Conservation (phyloP, 768 basidiomycete species). For the Hortiboletus flavorubellus region DNA sequence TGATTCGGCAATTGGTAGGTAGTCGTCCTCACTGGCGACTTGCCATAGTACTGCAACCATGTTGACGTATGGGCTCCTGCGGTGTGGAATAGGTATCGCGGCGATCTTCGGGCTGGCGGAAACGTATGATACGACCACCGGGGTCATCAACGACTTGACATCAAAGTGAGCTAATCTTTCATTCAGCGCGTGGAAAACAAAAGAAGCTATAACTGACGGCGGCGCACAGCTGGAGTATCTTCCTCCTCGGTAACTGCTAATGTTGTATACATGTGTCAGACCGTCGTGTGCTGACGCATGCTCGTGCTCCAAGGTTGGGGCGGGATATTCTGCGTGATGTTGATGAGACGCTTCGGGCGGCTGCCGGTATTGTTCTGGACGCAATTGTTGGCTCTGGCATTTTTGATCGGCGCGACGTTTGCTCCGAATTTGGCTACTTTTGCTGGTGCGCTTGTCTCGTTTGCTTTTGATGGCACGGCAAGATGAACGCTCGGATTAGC, state of each 20-base stretch:
- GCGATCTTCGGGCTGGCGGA: slow-evolving; percentile 44
- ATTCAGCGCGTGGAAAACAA: background rate
- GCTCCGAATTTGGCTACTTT: slow-evolving; percentile 47
- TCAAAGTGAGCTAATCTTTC: slow-evolving; percentile 31
- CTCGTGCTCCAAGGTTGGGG: slow-evolving; percentile 24
- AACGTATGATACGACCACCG: slow-evolving; percentile 44
- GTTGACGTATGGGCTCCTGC: background rate
- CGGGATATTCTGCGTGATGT: slow-evolving; percentile 28
- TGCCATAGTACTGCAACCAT: background rate
- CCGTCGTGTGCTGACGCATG: slow-evolving; percentile 2
- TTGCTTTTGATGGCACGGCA: background rate
- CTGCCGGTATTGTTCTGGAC: slow-evolving; percentile 32
- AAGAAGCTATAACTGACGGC: slow-evolving; percentile 1
- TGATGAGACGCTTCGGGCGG: slow-evolving; percentile 30
- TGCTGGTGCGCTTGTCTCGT: slow-evolving; percentile 32
- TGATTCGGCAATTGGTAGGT: slow-evolving; percentile 46
- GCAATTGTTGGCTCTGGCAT: slow-evolving; percentile 41
- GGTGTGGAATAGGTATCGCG: slow-evolving; percentile 42
- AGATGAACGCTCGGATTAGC: slow-evolving; percentile 11
- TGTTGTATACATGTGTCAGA: background rate
- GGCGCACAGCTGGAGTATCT: slow-evolving; percentile 42
- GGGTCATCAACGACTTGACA: slow-evolving; percentile 49
- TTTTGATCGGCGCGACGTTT: slow-evolving; percentile 49
- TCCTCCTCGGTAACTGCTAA: slow-evolving; percentile 36
- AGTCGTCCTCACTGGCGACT: background rate